Evolutionary conservation across 164 flowering plant genomes (phyloP), one percentile per base, ranked within the genome.

Genomic region (Taxillus chinensis): DNA sequence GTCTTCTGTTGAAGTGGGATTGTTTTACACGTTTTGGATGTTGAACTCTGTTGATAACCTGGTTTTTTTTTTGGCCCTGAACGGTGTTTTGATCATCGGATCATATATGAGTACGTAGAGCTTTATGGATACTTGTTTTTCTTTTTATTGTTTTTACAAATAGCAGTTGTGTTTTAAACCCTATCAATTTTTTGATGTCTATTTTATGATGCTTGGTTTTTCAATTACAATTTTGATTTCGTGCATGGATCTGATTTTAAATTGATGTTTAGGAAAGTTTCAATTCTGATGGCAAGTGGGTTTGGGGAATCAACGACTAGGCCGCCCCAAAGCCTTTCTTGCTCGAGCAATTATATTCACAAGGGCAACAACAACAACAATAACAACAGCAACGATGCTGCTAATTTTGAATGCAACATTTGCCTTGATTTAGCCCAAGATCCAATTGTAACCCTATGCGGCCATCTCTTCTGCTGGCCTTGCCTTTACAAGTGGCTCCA

Each of bases 401-500:
- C 74, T 60, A 69, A 76, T 60, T 84, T 84, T 27, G 90, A 84
- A 57, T 84, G 90, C 76, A 84, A 82, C 61, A 84, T 84, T 17
- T 84, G 90, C 72, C 77, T 84, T 50, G 90, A 84, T 49, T 75
- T 84, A 56, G 86, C 90, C 9, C 86, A 80, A 68, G 86, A 84
- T 45, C 89, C 89, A 0, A 74, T 84, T 55, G 83, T 82, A 1
- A 84, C 89, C 16, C 63, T 82, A 37, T 84, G 90, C 46, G 90
- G 90, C 7, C 90, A 84, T 64, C 79, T 84, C 9, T 84, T 76
- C 60, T 84, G 90, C 64, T 84, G 90, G 90, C 87, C 90, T 7
- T 84, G 90, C 57, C 80, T 84, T 4, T 84, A 79, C 73, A 76
- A 68, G 43, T 84, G 90, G 90, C 80, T 84, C 4, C 73, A 71